Conservation (phyloP, 2,329 filamentous ascomycete genomes). For the Pyrenophora teres region DNA sequence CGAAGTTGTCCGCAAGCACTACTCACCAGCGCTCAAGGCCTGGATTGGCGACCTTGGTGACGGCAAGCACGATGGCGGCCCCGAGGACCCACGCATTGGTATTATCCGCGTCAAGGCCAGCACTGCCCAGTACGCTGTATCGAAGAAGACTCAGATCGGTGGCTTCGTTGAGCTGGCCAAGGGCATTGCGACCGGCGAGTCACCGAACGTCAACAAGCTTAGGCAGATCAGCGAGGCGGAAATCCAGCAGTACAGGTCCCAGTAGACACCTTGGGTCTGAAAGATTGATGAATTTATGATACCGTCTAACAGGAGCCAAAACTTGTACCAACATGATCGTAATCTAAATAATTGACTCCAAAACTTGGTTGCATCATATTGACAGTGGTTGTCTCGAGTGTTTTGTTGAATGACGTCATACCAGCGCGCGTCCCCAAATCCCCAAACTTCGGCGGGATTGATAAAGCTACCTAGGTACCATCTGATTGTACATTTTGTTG, state of each 20-base stretch:
- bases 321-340: not conserved
- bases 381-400: not conserved
- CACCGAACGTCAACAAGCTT: conserved; percentile 74
- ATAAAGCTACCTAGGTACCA: not conserved
- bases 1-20: conserved; percentile 68
- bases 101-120: conserved; percentile 76
- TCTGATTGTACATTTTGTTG: not conserved
- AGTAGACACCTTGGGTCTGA: conserved; percentile 21
- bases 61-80: conserved; percentile 79
- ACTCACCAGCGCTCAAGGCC: conserved; percentile 73
- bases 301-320: not conserved
- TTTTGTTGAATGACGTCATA: conserved; percentile 18
- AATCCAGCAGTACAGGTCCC: conserved; percentile 43
- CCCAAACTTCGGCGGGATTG: not conserved
- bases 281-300: not conserved
- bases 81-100: conserved; percentile 79
- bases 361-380: not conserved
- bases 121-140: conserved; percentile 73
- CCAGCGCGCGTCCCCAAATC: conserved; percentile 11
- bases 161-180: conserved; percentile 74
- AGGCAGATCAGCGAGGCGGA: conserved; percentile 68
- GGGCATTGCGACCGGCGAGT: conserved; percentile 72
- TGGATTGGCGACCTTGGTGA: conserved; percentile 84
- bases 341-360: not conserved
- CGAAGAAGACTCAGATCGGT: conserved; percentile 65